These are phyloP conservation scores for Centrapalus pauciflorus DNA, from an alignment of 129 eudicot genomes.

Conservation along the genomic window DNA sequence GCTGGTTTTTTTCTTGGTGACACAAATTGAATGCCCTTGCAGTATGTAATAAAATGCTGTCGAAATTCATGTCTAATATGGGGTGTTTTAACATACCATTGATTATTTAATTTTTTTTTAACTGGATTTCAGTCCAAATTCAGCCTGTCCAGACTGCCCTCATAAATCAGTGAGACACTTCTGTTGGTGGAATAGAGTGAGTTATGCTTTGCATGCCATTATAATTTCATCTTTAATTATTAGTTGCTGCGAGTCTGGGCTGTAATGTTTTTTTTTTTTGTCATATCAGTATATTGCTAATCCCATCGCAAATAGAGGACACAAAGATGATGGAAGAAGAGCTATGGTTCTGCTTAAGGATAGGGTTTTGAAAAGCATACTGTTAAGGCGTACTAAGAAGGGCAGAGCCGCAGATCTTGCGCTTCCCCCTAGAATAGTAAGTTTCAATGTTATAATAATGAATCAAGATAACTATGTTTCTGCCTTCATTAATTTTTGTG, in stretches of 20 bases:
- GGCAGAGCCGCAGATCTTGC: conserved; percentile 97
- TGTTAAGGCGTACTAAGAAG: conserved; percentile 85
- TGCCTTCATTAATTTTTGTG: neutral
- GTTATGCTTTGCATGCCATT: conserved; percentile 4
- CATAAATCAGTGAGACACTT: conserved; percentile 85
- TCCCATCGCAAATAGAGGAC: conserved; percentile 57
- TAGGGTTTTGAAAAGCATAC: conserved; percentile 59
- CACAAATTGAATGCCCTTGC: no score
- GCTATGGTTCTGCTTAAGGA: conserved; percentile 85
- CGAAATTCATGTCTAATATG: neutral
- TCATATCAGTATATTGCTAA: conserved; percentile 53
- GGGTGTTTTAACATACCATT: neutral
- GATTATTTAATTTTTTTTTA: neutral
- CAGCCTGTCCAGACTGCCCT: conserved; percentile 55
- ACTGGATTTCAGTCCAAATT: conserved; percentile 44
- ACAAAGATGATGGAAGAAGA: conserved; percentile 31
- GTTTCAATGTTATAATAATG: conserved; percentile 17
- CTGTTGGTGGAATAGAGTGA: conserved; percentile 98
- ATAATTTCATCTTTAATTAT: neutral
- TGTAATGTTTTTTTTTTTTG: neutral
- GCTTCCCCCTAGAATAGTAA: conserved; percentile 86
- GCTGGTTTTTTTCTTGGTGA: no score
- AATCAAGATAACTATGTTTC: neutral
- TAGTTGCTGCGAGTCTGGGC: conserved; percentile 10
- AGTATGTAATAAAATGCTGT: no score